Evolutionary conservation across 2,329 filamentous ascomycete species (phyloP).

Genomic region (Pleurostoma richardsiae): DNA sequence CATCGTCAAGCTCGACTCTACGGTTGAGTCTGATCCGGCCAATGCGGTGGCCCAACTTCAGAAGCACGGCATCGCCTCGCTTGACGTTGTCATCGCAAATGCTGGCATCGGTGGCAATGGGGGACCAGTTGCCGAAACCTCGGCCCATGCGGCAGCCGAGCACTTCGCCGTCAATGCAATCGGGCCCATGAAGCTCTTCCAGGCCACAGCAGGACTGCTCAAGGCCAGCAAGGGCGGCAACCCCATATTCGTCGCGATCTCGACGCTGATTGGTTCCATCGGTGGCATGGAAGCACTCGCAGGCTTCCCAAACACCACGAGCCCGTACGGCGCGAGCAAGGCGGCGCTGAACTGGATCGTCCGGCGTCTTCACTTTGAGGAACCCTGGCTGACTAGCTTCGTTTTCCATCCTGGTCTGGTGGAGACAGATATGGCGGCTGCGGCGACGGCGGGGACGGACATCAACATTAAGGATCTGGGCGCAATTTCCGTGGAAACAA

Average conservation of each 20-base stretch:
- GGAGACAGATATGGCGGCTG: slow-evolving; percentile 13
- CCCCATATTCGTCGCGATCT: slow-evolving; percentile 16
- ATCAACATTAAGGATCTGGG: no score
- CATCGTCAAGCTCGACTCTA: slow-evolving; percentile 35
- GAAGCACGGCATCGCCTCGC: slow-evolving; percentile 26
- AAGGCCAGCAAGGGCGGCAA: slow-evolving; percentile 24
- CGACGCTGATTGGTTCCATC: slow-evolving; percentile 23
- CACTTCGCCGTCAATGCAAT: slow-evolving; percentile 37
- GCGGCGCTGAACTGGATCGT: slow-evolving; percentile 23
- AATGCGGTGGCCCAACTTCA: slow-evolving; percentile 24
- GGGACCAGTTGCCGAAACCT: slow-evolving; percentile 22
- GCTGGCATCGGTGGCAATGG: slow-evolving; percentile 33
- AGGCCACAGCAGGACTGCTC: slow-evolving; percentile 35
- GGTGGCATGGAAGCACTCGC: slow-evolving; percentile 12
- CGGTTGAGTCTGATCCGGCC: slow-evolving; percentile 23
- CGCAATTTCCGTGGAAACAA: neutral
- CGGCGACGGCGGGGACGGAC: neutral
- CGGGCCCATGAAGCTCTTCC: slow-evolving; percentile 35
- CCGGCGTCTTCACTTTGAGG: slow-evolving; percentile 23
- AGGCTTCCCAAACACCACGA: slow-evolving; percentile 16
- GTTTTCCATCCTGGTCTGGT: slow-evolving; percentile 13
- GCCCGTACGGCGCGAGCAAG: slow-evolving; percentile 40
- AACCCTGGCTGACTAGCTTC: slow-evolving; percentile 24
- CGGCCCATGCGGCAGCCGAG: slow-evolving; percentile 23
- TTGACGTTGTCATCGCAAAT: slow-evolving; percentile 50